Evolutionary conservation across 2,329 filamentous ascomycete species (phyloP).

Genomic region (Aschersonia sp.): DNA sequence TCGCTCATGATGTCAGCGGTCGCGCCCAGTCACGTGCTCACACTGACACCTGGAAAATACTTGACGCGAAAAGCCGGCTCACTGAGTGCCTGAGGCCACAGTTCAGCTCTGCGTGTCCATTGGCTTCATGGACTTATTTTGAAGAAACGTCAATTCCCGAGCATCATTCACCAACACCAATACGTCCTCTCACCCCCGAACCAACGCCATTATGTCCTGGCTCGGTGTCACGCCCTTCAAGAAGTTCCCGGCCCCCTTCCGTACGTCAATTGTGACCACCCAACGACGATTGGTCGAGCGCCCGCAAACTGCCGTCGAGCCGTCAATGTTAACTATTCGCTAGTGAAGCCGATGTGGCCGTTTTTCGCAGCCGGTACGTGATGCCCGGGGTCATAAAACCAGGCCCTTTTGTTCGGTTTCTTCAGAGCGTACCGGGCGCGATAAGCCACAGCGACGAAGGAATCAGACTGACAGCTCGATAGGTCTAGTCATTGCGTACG

Average conservation of each 20-base stretch:
- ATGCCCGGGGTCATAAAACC: background rate
- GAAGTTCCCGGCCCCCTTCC: conserved; percentile 67
- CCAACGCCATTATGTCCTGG: conserved; percentile 53
- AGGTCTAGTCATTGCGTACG: conserved; percentile 83
- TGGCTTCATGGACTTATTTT: too few species aligned
- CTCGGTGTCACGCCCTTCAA: conserved; percentile 53
- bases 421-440: background rate
- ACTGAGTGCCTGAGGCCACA: background rate
- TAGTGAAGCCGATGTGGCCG: conserved; percentile 81
- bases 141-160: too few species aligned
- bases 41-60: background rate
- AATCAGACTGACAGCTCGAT: conserved; percentile 2
- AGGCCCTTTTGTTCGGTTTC: background rate
- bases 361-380: conserved; percentile 89
- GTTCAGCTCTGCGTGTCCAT: background rate
- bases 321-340: conserved; percentile 7
- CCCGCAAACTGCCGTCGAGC: conserved; percentile 11
- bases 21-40: background rate
- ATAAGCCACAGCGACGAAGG: background rate
- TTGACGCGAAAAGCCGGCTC: background rate
- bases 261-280: conserved; percentile 41
- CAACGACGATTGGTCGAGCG: conserved; percentile 4
- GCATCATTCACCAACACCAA: conserved; percentile 8
- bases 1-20: background rate
- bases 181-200: conserved; percentile 19